Evolutionary conservation across 1,284 basidiomycete genomes (phyloP).

Genomic region (Pseudozyma hubeiensis): DNA sequence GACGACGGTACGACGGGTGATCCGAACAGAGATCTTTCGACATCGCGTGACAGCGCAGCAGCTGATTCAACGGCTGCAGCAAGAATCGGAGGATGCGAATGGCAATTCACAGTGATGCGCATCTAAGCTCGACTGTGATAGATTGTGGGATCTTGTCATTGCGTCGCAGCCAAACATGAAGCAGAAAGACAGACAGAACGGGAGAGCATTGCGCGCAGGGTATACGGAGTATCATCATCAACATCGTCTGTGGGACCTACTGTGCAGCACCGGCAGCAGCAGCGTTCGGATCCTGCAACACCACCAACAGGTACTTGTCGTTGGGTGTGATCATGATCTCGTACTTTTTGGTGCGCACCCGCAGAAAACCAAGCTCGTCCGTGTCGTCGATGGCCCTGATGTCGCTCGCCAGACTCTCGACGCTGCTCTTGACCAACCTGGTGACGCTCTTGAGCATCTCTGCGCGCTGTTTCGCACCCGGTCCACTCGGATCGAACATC

Average conservation of each 20-base stretch:
- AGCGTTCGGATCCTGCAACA: conserved; percentile 52
- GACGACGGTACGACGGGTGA: not conserved
- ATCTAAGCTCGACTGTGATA: not conserved
- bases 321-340: conserved; percentile 67
- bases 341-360: conserved; percentile 62
- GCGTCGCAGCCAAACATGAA: not conserved
- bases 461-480: conserved; percentile 50
- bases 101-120: not conserved
- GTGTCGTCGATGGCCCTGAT: conserved; percentile 41
- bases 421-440: conserved; percentile 44
- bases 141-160: not conserved
- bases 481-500: conserved; percentile 66
- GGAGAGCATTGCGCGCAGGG: conserved; percentile 3
- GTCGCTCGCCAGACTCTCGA: conserved; percentile 40
- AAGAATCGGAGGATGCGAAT: conserved; percentile 1
- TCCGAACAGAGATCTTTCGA: conserved; percentile 42
- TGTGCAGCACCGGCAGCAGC: not conserved
- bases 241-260: not conserved
- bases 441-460: conserved; percentile 55
- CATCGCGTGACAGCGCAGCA: conserved; percentile 33
- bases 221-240: conserved; percentile 18
- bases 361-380: conserved; percentile 60
- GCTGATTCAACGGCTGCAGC: conserved; percentile 20
- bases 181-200: not conserved
- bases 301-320: conserved; percentile 65